phyloP scores from a whole-genome alignment of 2,329 filamentous ascomycete species.

The Keithomyces neogunnii region DNA sequence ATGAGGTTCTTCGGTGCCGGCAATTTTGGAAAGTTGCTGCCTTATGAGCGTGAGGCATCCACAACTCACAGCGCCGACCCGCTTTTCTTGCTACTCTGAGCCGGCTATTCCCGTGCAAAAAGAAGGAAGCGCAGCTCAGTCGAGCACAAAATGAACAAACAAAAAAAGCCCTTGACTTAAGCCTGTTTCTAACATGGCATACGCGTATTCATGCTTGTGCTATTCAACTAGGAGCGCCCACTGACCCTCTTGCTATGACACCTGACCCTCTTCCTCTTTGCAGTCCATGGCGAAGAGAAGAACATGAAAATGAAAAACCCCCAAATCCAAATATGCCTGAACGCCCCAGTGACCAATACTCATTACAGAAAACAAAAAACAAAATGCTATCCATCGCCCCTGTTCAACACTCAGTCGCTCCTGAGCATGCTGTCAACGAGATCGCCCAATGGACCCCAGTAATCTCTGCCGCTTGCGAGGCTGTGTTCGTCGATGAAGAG shows the following conservation, averaged over 20 bases:
- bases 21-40: constrained; percentile 34
- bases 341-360: constrained; percentile 14
- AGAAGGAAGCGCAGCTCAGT: neutral
- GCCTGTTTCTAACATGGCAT: neutral
- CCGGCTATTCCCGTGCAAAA: neutral
- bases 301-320: neutral
- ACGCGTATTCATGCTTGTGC: neutral
- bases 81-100: neutral
- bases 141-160: neutral
- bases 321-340: constrained; percentile 8
- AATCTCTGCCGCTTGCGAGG: constrained; percentile 88
- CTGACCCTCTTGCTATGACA: neutral
- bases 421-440: constrained; percentile 95
- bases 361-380: neutral
- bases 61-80: constrained; percentile 12
- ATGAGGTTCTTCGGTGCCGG: constrained; percentile 28
- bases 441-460: constrained; percentile 92
- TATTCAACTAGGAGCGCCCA: neutral
- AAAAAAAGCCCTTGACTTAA: neutral
- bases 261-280: neutral
- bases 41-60: constrained; percentile 30
- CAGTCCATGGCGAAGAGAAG: neutral
- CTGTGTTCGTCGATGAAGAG: constrained; percentile 96
- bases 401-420: constrained; percentile 56
- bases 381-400: neutral